A percentile compares a stretch with the other conserved stretches of the same genome.
phyloP scores from a whole-genome alignment of 2,329 filamentous ascomycete genomes.

The Trichophyton equinum region DNA sequence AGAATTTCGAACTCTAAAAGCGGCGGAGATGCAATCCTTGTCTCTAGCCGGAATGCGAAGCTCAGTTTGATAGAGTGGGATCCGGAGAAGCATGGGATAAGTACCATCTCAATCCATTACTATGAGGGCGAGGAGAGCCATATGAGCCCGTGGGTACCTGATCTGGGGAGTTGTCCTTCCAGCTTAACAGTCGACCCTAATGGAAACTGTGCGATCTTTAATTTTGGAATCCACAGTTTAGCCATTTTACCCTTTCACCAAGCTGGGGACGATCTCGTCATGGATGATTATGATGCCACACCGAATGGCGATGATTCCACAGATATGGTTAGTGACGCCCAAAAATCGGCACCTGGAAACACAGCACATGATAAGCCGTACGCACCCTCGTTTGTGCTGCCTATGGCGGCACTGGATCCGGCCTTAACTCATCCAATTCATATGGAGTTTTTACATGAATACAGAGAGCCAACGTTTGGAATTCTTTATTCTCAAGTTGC shows the following conservation, averaged over 20 bases:
- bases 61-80: slow-evolving; percentile 92
- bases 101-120: slow-evolving; percentile 90
- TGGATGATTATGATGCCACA: slow-evolving; percentile 81
- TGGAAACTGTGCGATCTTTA: slow-evolving; percentile 85
- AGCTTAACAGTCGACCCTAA: slow-evolving; percentile 79
- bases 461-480: slow-evolving; percentile 93
- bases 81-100: slow-evolving; percentile 61
- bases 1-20: slow-evolving; percentile 60
- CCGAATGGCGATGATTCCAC: slow-evolving; percentile 54
- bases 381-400: slow-evolving; percentile 82
- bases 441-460: slow-evolving; percentile 88
- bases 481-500: slow-evolving; percentile 69
- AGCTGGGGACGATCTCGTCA: slow-evolving; percentile 72
- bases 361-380: slow-evolving; percentile 52
- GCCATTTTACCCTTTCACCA: slow-evolving; percentile 91
- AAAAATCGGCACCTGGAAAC: slow-evolving; percentile 12
- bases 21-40: slow-evolving; percentile 68
- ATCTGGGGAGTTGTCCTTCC: slow-evolving; percentile 63
- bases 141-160: slow-evolving; percentile 67
- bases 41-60: slow-evolving; percentile 84
- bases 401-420: slow-evolving; percentile 77
- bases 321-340: slow-evolving; percentile 28
- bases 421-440: slow-evolving; percentile 78
- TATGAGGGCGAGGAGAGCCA: slow-evolving; percentile 90
- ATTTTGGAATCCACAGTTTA: slow-evolving; percentile 77